A percentile compares a stretch with the other conserved stretches of the same genome.
phyloP scores from a whole-genome alignment of 2,329 filamentous ascomycete genomes.

The Claviceps paspali region DNA sequence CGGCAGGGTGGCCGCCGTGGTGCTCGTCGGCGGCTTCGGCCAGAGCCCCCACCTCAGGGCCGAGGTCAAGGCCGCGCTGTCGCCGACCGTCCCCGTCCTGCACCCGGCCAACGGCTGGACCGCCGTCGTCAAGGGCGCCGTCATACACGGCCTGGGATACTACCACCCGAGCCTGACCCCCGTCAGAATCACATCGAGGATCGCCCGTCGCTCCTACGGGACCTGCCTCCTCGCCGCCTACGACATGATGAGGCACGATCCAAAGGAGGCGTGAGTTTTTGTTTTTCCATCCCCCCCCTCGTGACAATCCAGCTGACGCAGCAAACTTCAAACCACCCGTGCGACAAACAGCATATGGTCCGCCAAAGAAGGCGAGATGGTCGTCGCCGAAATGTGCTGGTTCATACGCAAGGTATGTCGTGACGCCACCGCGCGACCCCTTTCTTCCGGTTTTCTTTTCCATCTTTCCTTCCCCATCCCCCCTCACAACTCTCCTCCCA shows the following conservation, averaged over 20 bases:
- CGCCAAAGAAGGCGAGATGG: conserved; percentile 20
- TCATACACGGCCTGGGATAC: conserved; percentile 23
- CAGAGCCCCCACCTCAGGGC: conserved; percentile 28
- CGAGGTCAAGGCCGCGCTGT: conserved; percentile 21
- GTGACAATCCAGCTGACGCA: neutral
- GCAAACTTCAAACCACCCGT: neutral
- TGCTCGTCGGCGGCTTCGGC: conserved; percentile 35
- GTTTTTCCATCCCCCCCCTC: conserved; percentile 1
- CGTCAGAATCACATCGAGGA: conserved; percentile 19
- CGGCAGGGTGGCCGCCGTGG: conserved; percentile 21
- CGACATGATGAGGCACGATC: conserved; percentile 20
- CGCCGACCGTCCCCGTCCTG: conserved; percentile 24
- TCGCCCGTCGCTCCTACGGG: conserved; percentile 22
- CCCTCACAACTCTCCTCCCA: conserved; percentile 4
- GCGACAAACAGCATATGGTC: conserved; percentile 19
- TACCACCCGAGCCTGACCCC: conserved; percentile 15
- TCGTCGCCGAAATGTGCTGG: conserved; percentile 24
- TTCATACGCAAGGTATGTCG: conserved; percentile 21
- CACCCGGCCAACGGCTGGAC: conserved; percentile 34
- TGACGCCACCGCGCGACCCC: too few relatives aligned
- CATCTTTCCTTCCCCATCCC: neutral
- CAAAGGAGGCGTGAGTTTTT: conserved; percentile 19
- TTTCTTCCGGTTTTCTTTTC: too few relatives aligned
- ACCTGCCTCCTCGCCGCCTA: conserved; percentile 21
- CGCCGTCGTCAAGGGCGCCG: conserved; percentile 35